phyloP scores from a whole-genome alignment of 257 asterid genomes.

The Gardenia jasminoides region DNA sequence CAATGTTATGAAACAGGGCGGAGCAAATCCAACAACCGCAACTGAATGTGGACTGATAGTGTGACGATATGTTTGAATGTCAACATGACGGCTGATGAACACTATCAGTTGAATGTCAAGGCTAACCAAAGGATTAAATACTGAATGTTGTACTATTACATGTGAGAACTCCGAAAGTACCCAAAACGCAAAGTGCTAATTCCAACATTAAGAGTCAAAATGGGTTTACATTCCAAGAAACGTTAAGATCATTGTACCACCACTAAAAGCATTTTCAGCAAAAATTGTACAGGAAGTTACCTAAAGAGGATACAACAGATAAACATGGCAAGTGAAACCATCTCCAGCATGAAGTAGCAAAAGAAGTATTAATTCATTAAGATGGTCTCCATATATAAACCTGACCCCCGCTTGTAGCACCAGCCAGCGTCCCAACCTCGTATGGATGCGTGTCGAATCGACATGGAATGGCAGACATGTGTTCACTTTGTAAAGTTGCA shows the following conservation, averaged over 20 bases:
- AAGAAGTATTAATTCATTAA: neutral
- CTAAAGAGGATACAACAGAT: neutral
- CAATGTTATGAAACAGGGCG: too few relatives aligned
- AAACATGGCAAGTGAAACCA: constrained; percentile 3
- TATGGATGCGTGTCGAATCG: constrained; percentile 32
- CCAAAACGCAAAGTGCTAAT: neutral
- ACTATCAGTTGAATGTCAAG: neutral
- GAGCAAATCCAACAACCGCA: too few relatives aligned
- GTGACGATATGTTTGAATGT: too few relatives aligned
- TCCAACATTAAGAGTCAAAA: neutral
- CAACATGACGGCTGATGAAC: too few relatives aligned
- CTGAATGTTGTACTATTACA: neutral
- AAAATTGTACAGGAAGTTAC: neutral
- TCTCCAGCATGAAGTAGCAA: neutral
- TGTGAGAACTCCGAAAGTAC: neutral
- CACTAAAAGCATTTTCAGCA: neutral
- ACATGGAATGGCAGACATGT: constrained; percentile 63
- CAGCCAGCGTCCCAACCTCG: constrained; percentile 69
- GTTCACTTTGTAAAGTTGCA: constrained; percentile 62
- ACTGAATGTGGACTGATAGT: too few relatives aligned
- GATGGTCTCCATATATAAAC: constrained; percentile 62
- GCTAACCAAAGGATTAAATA: neutral
- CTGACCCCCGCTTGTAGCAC: constrained; percentile 78
- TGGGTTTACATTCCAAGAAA: neutral
- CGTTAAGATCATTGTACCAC: neutral